Base-by-base conservation (phyloP, 306 rosid genomes). In the Trifolium pratense region DNA sequence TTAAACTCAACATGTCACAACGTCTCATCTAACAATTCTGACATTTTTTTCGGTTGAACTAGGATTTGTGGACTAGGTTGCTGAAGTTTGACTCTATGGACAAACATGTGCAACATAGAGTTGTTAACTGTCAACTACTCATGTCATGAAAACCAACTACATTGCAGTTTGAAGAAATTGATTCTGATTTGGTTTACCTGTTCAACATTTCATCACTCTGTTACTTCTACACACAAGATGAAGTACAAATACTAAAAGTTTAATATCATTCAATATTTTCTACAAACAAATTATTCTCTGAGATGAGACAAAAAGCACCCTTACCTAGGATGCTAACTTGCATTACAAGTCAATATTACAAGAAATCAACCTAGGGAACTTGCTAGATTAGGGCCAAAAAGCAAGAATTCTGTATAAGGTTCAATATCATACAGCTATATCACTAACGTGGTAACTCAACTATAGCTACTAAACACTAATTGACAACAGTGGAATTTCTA, bases 331-430 rank as follows among this genome's bases (percentile, higher is more conserved):
- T 18, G 84, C 86, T 64, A 75, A 66, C 87, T 76, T 16, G 77
- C 75, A 73, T 71, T 80, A 85, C 77, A 81, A 1, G 80, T 45
- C 79, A 67, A 63, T 73, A 68, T 75, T 74, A 83, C 87, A 84
- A 84, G 81, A 75, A 90, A 84, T 82, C 80, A 75, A 81, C 71
- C 76, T 60, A 82, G 72, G 68, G 74, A 77, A 75, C 70, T 61
- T 32, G 81, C 83, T 66, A 78, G 49, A 73, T 15, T 48, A 70
- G 78, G n/a, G n/a, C 66, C 71, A 78, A 75, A 74, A 77, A 32
- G 67, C 80, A 61, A 8, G 70, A 83, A 68, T 68, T 56, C 66
- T 26, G 79, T 64, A 26, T 49, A 58, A 48, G 72, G 42, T 73
- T 65, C 62, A 71, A 79, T 75, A 88, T 76, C 56, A 73, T 75